Evolutionary conservation across 306 rosid species (phyloP), one percentile per base, ranked within the genome.

Genomic region (Prunus mongolica): DNA sequence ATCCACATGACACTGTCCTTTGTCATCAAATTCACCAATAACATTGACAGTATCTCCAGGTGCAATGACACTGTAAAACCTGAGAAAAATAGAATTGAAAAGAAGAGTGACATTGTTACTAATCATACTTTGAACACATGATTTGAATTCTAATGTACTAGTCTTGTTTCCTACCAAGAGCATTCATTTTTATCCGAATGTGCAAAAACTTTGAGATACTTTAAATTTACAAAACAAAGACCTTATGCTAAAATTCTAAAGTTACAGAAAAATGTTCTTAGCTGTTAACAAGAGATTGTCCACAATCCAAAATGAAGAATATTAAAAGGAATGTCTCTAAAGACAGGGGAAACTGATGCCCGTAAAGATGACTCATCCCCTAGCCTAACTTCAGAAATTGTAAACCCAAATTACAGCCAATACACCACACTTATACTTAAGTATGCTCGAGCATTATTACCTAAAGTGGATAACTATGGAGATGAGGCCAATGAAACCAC

Each of bases 41-140:
- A 95, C 68, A 75, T 95, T 91, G 55, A 95, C 88, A 22, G 95
- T 84, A 82, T 95, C 96, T 85, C 98, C 98, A 55, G 96, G 98
- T 20, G 95, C 82, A 87, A 92, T 80, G 68, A 85, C 82, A 81
- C 96, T 89, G 81, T 76, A 77, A 80, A 73, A 84, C 98, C 98
- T 94, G 87, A 66, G 34, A 81, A 75, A 72, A 60, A 46, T 27
- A 34, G 28, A 34, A 34, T 52, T 54, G 15, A 41, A 20, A 63
- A 66, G 28, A 19, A 55, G 20, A 9, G 15, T 11, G 15, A 8
- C n/a, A 25, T 15, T 56, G 9, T 56, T 22, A 55, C 15, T 13
- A 32, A 71, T 54, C 44, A 34, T 71, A 41, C 15, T 34, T 41
- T 14, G 16, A 56, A 72, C 57, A 20, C 7, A 55, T 54, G 20